Conservation (phyloP, 352 stramenopile genomes). For the Pythium sp. region DNA sequence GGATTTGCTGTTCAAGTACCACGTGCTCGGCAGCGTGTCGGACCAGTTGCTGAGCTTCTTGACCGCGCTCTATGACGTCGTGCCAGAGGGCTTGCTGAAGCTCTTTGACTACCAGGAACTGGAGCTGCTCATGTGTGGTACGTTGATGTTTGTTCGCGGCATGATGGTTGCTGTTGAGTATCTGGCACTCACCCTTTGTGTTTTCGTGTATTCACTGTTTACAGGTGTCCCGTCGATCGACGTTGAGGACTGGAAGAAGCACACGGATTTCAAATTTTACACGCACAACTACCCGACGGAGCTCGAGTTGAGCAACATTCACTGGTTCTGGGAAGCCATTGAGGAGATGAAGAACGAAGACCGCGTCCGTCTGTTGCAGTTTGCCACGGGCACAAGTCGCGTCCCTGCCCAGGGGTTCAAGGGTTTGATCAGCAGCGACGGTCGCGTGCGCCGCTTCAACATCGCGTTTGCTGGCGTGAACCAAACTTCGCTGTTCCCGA, state of each 20-base stretch:
- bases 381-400: constrained; percentile 76
- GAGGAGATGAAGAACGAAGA: constrained; percentile 72
- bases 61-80: constrained; percentile 95
- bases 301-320: constrained; percentile 85
- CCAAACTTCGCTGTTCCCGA: constrained; percentile 69
- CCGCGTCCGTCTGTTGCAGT: constrained; percentile 75
- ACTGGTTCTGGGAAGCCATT: constrained; percentile 98
- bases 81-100: constrained; percentile 94
- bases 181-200: not conserved
- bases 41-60: constrained; percentile 88
- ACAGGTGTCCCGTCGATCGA: constrained; percentile 69
- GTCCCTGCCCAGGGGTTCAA: constrained; percentile 84
- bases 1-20: constrained; percentile 94
- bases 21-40: constrained; percentile 91
- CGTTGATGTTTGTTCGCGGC: constrained; percentile 29
- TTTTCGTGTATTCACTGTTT: not conserved
- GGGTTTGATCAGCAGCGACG: constrained; percentile 79
- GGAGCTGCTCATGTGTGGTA: constrained; percentile 96
- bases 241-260: constrained; percentile 77
- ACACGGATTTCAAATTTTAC: constrained; percentile 80
- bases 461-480: constrained; percentile 63
- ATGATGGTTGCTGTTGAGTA: not conserved
- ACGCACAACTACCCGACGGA: constrained; percentile 61
- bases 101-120: constrained; percentile 99
- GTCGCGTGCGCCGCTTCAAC: constrained; percentile 74